Evolutionary conservation across 441 rosid species (phyloP), one percentile per base, ranked within the genome.

Genomic region (Croton setiger): DNA sequence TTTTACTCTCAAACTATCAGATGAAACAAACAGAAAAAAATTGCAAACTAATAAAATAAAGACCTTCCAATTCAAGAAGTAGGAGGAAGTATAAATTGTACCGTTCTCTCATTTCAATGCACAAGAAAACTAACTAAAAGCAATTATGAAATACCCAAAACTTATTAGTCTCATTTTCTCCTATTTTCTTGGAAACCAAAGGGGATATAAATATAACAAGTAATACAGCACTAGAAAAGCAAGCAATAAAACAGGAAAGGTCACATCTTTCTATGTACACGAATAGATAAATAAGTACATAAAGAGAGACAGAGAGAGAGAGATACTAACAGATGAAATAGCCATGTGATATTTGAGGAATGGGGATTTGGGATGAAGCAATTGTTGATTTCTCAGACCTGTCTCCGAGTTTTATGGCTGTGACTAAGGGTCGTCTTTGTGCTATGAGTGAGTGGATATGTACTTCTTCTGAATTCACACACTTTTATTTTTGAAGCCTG

Each of bases 121-220:
- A 14, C 21, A n/a, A 41, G 9, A 41, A 23, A 27, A 47, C 13
- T 11, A 43, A 3, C 14, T 15, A 5, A 63, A 63, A 9, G 31
- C 20, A 63, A 23, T 63, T 15, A 45, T 6, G 41, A 60, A 56
- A 52, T 37, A 23, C 67, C 63, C 62, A 51, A 54, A 78, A 45
- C 52, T 14, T 4, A 57, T 39, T 12, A 60, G 65, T 54, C 35
- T 44, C 31, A 15, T 5, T 37, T 17, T 36, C 37, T 45, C 37
- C n/a, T n/a, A 7, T 67, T 55, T 67, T 27, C 60, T 33, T n/a
- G 63, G 67, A 21, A 64, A 23, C 54, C 69, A 67, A 44, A n/a
- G 4, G 7, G n/a, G 6, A 44, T 21, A 31, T 12, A 62, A 27
- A 48, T 13, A 49, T 1, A 39, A 44, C 35, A 12, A 0, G 31